Percentiles rank a stretch among this genome's conserved stretches.
Conservation (phyloP, 495 filamentous ascomycete species). For the Trichocladium uniseriatum region DNA sequence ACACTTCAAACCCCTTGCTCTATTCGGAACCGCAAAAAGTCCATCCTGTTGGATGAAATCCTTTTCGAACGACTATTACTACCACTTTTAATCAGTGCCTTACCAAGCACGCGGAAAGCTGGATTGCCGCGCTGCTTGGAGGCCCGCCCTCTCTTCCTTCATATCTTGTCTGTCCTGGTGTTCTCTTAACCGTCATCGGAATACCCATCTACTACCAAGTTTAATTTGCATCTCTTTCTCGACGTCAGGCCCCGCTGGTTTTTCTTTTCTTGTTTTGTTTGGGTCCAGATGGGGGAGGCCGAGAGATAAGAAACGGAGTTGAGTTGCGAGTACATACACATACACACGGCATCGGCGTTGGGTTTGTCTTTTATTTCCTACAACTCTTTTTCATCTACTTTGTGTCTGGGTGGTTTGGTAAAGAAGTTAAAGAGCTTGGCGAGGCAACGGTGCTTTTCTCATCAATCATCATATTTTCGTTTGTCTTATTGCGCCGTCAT, state of each 20-base stretch:
- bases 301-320: slow-evolving; percentile 4
- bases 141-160: background rate
- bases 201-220: slow-evolving; percentile 2
- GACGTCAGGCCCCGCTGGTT: background rate
- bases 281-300: slow-evolving; percentile 1
- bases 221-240: slow-evolving; percentile 13
- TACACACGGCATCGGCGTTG: background rate
- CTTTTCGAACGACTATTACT: background rate
- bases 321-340: background rate
- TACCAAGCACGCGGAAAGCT: too few species aligned
- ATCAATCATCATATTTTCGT: too few species aligned
- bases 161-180: background rate
- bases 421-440: background rate
- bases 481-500: too few species aligned
- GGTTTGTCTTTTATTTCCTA: background rate
- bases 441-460: background rate
- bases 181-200: background rate
- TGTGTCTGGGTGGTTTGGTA: too few species aligned
- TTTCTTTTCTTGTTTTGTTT: background rate
- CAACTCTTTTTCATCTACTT: too few species aligned
- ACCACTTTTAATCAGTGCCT: background rate
- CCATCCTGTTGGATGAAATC: background rate
- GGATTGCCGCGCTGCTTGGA: too few species aligned
- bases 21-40: background rate
- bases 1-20: too few species aligned